These are phyloP conservation scores for Argentina anserina DNA, from an alignment of 306 rosid species.

Conservation along the genomic window DNA sequence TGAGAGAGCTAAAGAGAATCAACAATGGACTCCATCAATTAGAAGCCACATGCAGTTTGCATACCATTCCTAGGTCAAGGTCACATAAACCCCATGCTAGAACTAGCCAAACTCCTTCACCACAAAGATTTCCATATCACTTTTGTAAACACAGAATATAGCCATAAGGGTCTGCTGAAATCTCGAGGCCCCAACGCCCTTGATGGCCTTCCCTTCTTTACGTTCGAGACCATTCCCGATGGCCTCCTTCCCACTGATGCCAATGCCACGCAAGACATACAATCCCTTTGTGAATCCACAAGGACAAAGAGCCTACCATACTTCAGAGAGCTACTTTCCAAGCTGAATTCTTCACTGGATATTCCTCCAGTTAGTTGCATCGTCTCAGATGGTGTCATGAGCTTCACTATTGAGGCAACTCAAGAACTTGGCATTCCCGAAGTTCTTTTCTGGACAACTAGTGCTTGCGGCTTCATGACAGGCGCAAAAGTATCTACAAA, in stretches of 20 bases:
- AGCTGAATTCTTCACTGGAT: slow-evolving; percentile 11
- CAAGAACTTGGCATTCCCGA: slow-evolving; percentile 32
- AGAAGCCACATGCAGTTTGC: slow-evolving; percentile 20
- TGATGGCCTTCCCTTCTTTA: slow-evolving; percentile 20
- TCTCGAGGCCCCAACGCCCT: slow-evolving; percentile 25
- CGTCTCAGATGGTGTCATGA: slow-evolving; percentile 39
- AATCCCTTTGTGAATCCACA: background rate
- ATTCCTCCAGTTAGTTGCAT: slow-evolving; percentile 25
- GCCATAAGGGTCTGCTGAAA: slow-evolving; percentile 24
- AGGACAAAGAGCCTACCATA: slow-evolving; percentile 4
- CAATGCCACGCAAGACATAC: slow-evolving; percentile 22
- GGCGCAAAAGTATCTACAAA: too few species aligned
- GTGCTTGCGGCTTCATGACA: slow-evolving; percentile 43
- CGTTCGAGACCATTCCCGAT: slow-evolving; percentile 26
- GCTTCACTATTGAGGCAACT: slow-evolving; percentile 37
- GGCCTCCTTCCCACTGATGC: slow-evolving; percentile 19
- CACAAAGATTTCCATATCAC: slow-evolving; percentile 31
- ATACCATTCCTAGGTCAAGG: slow-evolving; percentile 29
- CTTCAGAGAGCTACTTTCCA: slow-evolving; percentile 15
- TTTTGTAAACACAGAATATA: slow-evolving; percentile 33
- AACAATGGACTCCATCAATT: background rate
- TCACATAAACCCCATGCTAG: slow-evolving; percentile 34
- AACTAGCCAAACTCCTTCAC: slow-evolving; percentile 34
- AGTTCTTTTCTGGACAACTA: slow-evolving; percentile 31
- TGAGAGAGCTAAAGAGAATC: background rate